A percentile compares a stretch with the other conserved stretches of the same genome.
Conservation (phyloP, 2,329 filamentous ascomycete species). For the Exophiala sp. region DNA sequence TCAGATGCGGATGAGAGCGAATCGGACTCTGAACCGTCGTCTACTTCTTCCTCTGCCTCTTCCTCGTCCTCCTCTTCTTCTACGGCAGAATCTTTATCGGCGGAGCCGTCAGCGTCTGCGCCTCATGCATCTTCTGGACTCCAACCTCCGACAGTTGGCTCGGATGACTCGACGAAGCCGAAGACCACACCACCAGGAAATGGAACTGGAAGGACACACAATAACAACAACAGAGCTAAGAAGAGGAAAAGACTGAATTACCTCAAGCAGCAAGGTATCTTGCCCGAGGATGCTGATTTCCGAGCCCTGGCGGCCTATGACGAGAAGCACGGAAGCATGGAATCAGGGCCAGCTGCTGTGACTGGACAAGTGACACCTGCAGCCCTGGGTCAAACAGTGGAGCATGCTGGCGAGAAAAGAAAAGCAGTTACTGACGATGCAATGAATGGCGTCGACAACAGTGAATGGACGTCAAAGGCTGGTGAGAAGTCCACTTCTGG, state of each 20-base stretch:
- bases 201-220: slow-evolving; percentile 48
- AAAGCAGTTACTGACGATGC: neutral
- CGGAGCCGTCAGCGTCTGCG: too few relatives aligned
- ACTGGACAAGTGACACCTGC: slow-evolving; percentile 36
- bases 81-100: too few relatives aligned
- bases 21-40: slow-evolving; percentile 20
- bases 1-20: slow-evolving; percentile 21
- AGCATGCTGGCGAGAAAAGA: neutral
- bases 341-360: slow-evolving; percentile 46
- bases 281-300: slow-evolving; percentile 48
- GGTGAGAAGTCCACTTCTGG: neutral
- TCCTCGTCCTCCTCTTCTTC: too few relatives aligned
- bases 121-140: too few relatives aligned
- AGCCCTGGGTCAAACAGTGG: slow-evolving; percentile 17
- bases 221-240: slow-evolving; percentile 52
- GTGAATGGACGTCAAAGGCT: neutral
- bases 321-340: slow-evolving; percentile 27
- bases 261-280: slow-evolving; percentile 49
- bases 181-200: slow-evolving; percentile 39
- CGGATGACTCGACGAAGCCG: slow-evolving; percentile 10
- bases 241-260: slow-evolving; percentile 45
- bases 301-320: slow-evolving; percentile 16
- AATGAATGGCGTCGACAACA: neutral
- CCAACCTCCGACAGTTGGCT: slow-evolving; percentile 5
- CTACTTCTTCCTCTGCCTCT: slow-evolving; percentile 34